Conservation (phyloP, 2,329 filamentous ascomycete genomes). For the Penicillium brevicompactum region DNA sequence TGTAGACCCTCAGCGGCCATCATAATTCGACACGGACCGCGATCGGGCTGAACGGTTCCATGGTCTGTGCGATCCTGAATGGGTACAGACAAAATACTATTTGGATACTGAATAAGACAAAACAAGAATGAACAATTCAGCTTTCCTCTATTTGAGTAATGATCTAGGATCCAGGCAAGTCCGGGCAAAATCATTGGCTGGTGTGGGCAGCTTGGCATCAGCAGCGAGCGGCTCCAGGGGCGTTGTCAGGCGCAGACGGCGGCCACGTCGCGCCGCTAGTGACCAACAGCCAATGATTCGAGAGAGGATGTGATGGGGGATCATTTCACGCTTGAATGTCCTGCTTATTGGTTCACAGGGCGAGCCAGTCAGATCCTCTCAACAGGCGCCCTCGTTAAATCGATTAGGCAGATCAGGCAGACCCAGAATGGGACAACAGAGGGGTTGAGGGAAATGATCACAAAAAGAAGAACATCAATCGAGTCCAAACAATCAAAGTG, state of each 20-base stretch:
- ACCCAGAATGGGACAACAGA: neutral
- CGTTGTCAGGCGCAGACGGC: slow-evolving; percentile 20
- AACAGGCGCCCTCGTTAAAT: neutral
- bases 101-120: neutral
- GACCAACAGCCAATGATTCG: slow-evolving; percentile 19
- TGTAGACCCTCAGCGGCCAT: neutral
- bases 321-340: slow-evolving; percentile 5
- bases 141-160: neutral
- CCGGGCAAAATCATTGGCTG: slow-evolving; percentile 14
- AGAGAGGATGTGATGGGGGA: slow-evolving; percentile 22
- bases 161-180: neutral
- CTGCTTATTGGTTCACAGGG: slow-evolving; percentile 16
- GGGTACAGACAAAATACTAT: neutral
- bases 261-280: slow-evolving; percentile 15
- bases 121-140: neutral
- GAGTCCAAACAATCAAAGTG: neutral
- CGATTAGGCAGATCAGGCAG: neutral
- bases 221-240: slow-evolving; percentile 24
- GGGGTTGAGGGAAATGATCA: neutral
- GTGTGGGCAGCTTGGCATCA: slow-evolving; percentile 17
- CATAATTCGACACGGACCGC: neutral
- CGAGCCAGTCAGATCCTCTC: slow-evolving; percentile 4
- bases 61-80: neutral
- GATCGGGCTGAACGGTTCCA: neutral
- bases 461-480: neutral